phyloP scores from a whole-genome alignment of 768 basidiomycete species.

The Boletus huronensis region DNA sequence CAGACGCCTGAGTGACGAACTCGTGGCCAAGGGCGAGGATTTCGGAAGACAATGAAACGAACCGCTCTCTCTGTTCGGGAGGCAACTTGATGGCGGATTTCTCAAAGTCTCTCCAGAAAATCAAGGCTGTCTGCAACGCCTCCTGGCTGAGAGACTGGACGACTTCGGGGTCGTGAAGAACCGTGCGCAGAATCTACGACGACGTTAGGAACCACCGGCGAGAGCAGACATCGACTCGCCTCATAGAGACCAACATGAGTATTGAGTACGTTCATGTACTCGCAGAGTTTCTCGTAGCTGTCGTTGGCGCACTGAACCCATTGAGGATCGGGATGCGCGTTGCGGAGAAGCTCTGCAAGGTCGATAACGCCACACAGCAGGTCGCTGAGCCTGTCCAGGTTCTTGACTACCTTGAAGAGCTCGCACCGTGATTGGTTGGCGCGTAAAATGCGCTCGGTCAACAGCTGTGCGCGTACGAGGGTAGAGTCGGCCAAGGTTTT shows the following conservation, averaged over 20 bases:
- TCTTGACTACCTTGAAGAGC: constrained; percentile 86
- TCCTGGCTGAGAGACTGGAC: constrained; percentile 66
- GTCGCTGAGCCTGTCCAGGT: constrained; percentile 94
- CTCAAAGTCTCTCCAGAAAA: constrained; percentile 96
- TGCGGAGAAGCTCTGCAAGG: constrained; percentile 88
- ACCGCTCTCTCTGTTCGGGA: constrained; percentile 68
- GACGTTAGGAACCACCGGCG: constrained; percentile 16
- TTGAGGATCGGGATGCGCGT: constrained; percentile 81
- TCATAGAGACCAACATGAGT: constrained; percentile 88
- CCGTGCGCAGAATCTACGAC: constrained; percentile 62
- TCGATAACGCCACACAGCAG: constrained; percentile 95
- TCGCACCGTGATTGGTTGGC: constrained; percentile 72
- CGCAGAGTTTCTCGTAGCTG: constrained; percentile 88
- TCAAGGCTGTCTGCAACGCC: constrained; percentile 82
- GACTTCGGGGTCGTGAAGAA: constrained; percentile 65
- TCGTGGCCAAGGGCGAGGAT: constrained; percentile 84
- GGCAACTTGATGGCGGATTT: constrained; percentile 94
- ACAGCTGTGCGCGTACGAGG: constrained; percentile 69
- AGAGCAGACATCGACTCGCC: constrained; percentile 45
- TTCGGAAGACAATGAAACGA: constrained; percentile 87
- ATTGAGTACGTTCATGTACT: constrained; percentile 97
- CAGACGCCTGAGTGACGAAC: constrained; percentile 69
- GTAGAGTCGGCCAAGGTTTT: constrained; percentile 75
- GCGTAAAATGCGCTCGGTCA: constrained; percentile 80
- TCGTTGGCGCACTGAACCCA: constrained; percentile 86